These are phyloP conservation scores for Aureobasidium sp. DNA, from an alignment of 2,329 filamentous ascomycete genomes.

Conservation along the genomic window DNA sequence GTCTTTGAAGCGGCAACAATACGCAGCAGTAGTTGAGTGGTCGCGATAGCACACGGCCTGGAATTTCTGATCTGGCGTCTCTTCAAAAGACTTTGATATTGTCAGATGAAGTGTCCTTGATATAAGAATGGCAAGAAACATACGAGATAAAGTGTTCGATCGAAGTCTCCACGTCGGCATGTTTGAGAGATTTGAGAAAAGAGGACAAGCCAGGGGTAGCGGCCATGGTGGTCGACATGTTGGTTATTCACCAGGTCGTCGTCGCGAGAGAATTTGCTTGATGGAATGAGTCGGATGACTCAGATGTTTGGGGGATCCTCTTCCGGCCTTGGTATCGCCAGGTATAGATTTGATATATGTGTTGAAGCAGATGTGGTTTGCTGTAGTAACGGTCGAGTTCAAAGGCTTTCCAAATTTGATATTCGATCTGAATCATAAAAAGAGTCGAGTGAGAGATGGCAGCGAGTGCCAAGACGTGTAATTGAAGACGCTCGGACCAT, in stretches of 20 bases:
- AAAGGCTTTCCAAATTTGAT: neutral
- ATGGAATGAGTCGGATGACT: neutral
- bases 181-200: conserved; percentile 72
- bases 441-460: neutral
- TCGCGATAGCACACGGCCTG: conserved; percentile 82
- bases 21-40: conserved; percentile 76
- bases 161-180: conserved; percentile 66
- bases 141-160: conserved; percentile 80
- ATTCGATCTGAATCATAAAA: neutral
- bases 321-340: neutral
- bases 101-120: neutral
- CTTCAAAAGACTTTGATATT: conserved; percentile 63
- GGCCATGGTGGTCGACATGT: conserved; percentile 39
- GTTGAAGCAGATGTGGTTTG: neutral
- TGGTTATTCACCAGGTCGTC: conserved; percentile 39
- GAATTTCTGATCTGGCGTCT: conserved; percentile 82
- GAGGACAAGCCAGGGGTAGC: conserved; percentile 66
- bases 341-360: neutral
- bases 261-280: conserved; percentile 7
- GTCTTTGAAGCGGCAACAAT: conserved; percentile 78
- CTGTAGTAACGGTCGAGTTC: neutral
- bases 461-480: conserved; percentile 1
- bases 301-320: neutral
- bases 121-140: conserved; percentile 26
- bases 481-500: neutral